These are phyloP conservation scores for Carex kokanica DNA, from an alignment of 176 grass and related monocot genomes.

Conservation along the genomic window DNA sequence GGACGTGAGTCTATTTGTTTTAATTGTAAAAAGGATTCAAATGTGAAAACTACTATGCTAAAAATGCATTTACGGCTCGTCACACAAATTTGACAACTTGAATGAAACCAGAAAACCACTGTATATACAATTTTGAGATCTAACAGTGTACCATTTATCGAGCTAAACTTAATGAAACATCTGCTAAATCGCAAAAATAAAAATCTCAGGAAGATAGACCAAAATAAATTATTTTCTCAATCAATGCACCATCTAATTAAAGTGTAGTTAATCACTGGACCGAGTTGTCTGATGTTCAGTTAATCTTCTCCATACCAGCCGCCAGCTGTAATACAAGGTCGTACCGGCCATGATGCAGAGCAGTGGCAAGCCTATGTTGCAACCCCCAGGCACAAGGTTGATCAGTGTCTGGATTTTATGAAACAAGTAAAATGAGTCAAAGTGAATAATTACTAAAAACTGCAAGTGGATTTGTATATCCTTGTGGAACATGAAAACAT, in stretches of 20 bases:
- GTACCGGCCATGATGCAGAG: constrained; percentile 42
- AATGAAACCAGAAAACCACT: not conserved
- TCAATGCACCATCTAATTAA: not conserved
- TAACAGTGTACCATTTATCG: not conserved
- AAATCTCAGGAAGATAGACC: not conserved
- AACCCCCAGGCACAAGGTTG: constrained; percentile 78
- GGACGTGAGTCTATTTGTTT: no score
- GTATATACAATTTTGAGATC: constrained; percentile 28
- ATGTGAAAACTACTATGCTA: no score
- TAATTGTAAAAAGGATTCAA: no score
- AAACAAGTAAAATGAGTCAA: not conserved
- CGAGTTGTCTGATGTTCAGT: constrained; percentile 45
- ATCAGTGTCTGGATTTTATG: constrained; percentile 71
- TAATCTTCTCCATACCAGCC: constrained; percentile 64
- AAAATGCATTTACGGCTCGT: not conserved
- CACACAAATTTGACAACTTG: not conserved
- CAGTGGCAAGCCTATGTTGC: constrained; percentile 59
- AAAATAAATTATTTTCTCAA: constrained; percentile 8
- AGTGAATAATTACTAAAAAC: constrained; percentile 4
- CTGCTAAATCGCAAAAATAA: not conserved
- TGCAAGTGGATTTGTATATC: not conserved
- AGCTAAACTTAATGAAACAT: not conserved
- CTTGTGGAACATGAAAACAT: not conserved
- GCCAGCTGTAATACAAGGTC: constrained; percentile 76
- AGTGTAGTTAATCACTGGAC: constrained; percentile 36